These are phyloP conservation scores for Suillus tomentosus DNA, from an alignment of 768 basidiomycete genomes.

Conservation along the genomic window DNA sequence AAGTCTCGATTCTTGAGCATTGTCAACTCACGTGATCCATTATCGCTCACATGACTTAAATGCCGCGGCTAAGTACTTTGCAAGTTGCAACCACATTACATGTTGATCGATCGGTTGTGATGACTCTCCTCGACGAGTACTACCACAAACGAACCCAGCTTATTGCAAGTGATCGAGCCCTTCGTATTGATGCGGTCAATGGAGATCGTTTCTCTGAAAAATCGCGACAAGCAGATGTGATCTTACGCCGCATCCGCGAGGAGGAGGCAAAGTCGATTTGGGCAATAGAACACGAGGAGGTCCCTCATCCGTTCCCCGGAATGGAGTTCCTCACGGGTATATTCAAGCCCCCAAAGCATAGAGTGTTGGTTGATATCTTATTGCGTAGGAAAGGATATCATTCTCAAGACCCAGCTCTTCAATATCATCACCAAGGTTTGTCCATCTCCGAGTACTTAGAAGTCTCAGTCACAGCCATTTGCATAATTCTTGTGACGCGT, in stretches of 20 bases:
- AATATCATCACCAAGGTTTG: conserved; percentile 59
- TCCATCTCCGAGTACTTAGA: background rate
- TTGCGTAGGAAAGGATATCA: conserved; percentile 50
- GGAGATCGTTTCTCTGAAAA: conserved; percentile 14
- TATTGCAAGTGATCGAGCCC: conserved; percentile 45
- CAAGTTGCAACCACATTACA: background rate
- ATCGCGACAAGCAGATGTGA: conserved; percentile 52
- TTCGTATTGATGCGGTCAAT: conserved; percentile 46
- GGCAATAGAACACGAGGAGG: conserved; percentile 51
- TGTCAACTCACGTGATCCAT: conserved; percentile 11
- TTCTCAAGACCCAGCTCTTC: conserved; percentile 63
- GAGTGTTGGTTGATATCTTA: background rate
- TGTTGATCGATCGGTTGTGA: background rate
- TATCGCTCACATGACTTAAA: conserved; percentile 16
- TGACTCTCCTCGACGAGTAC: conserved; percentile 24
- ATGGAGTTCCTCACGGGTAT: conserved; percentile 78
- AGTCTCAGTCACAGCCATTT: background rate
- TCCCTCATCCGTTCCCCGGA: conserved; percentile 70
- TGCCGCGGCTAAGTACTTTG: background rate
- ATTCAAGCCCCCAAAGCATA: conserved; percentile 10
- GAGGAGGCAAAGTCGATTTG: conserved; percentile 61
- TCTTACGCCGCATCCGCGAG: conserved; percentile 55
- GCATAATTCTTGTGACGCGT: background rate
- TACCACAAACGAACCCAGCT: conserved; percentile 30
- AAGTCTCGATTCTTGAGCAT: background rate